These are phyloP conservation scores for Aspergillus phoenicis DNA, from an alignment of 2,329 filamentous ascomycete genomes.

Conservation along the genomic window DNA sequence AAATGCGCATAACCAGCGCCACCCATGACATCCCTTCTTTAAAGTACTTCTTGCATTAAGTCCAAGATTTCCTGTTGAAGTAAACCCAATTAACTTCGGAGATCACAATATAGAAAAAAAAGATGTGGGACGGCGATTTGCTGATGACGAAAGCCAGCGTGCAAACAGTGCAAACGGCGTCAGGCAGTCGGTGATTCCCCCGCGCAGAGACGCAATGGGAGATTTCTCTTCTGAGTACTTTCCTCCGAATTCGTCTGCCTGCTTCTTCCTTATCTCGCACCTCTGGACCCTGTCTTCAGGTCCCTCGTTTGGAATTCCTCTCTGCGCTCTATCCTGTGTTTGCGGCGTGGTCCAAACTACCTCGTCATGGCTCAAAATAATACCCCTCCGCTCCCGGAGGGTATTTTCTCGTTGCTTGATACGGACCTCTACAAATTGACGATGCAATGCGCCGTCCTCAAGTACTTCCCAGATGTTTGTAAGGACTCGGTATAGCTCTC, in stretches of 20 bases:
- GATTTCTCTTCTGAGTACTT: constrained; percentile 10
- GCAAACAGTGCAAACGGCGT: constrained; percentile 21
- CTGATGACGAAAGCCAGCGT: constrained; percentile 8
- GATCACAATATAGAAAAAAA: neutral
- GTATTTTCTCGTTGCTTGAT: constrained; percentile 79
- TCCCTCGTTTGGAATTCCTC: neutral
- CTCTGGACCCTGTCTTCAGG: neutral
- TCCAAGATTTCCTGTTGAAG: neutral
- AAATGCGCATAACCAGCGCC: neutral
- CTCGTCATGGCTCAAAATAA: constrained; percentile 32
- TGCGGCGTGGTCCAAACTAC: neutral
- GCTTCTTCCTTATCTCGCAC: neutral
- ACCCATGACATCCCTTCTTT: neutral
- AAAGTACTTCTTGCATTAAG: neutral
- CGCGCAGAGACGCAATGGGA: constrained; percentile 11
- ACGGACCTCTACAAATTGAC: constrained; percentile 94
- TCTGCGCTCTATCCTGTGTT: neutral
- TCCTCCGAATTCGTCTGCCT: neutral
- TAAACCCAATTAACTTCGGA: too few relatives aligned
- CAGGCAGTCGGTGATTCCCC: constrained; percentile 5
- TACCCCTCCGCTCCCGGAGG: constrained; percentile 56
- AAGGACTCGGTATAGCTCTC: constrained; percentile 23
- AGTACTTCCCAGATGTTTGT: constrained; percentile 76
- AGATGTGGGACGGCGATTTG: neutral
- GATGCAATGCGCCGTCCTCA: constrained; percentile 96